Conservation (phyloP, 2,329 filamentous ascomycete genomes). For the Cladosporium velox region DNA sequence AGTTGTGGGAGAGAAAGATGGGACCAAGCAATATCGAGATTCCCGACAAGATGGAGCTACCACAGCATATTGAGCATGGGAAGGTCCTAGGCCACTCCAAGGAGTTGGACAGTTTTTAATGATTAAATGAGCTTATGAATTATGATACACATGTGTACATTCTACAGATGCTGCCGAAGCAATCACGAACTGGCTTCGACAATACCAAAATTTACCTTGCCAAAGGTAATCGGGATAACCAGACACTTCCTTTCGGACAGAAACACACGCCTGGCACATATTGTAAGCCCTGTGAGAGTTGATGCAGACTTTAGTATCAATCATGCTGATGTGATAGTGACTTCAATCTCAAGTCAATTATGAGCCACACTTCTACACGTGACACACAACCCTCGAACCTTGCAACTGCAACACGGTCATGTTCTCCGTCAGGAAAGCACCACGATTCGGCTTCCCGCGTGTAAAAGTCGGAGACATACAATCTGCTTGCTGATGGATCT, state of each 20-base stretch:
- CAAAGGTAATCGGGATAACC: too few species aligned
- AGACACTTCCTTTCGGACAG: too few species aligned
- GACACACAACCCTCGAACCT: background rate
- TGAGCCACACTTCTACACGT: background rate
- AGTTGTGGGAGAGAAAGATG: slow-evolving; percentile 9
- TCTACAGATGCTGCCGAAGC: accelerated
- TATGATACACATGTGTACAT: too few species aligned
- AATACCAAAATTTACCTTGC: too few species aligned
- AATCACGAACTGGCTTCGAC: too few species aligned
- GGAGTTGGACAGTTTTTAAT: background rate
- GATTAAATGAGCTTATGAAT: background rate
- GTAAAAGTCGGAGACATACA: background rate
- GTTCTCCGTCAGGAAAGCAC: background rate
- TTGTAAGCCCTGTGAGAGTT: too few species aligned
- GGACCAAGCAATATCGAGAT: background rate
- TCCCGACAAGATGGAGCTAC: background rate
- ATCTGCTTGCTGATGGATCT: background rate
- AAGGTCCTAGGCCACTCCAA: background rate
- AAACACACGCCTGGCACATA: too few species aligned
- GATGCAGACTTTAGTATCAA: too few species aligned
- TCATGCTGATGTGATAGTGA: too few species aligned
- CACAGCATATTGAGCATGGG: background rate
- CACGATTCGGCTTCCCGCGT: background rate
- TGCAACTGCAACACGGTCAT: background rate
- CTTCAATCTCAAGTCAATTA: too few species aligned